Evolutionary conservation across 306 rosid species (phyloP).

Genomic region (Lathyrus sativus): DNA sequence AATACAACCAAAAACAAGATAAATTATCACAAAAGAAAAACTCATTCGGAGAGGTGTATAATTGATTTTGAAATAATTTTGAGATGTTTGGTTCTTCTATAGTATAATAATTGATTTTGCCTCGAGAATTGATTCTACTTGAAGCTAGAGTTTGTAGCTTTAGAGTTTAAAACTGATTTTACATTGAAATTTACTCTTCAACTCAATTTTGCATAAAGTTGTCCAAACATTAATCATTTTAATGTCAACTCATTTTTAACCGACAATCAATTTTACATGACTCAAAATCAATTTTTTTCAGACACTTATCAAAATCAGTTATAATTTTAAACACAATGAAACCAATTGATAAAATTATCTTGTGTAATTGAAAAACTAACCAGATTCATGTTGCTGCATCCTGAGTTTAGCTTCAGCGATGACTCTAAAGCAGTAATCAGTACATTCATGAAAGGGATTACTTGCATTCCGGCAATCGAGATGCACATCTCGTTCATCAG

Average conservation of each 20-base stretch:
- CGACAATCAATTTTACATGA: no score
- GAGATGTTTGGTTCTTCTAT: background rate
- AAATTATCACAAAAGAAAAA: background rate
- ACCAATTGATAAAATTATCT: background rate
- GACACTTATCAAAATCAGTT: background rate
- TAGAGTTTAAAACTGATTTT: no score
- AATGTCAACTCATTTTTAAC: no score
- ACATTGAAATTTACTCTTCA: no score
- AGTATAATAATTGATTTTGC: background rate
- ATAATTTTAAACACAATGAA: background rate
- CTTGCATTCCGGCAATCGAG: conserved; percentile 89
- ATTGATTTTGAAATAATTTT: no score
- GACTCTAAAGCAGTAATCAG: conserved; percentile 75
- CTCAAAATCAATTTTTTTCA: no score
- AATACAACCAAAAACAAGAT: background rate
- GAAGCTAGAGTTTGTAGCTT: no score
- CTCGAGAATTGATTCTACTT: background rate
- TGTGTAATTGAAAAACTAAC: conserved; percentile 36
- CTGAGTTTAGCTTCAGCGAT: conserved; percentile 71
- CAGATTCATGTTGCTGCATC: conserved; percentile 49
- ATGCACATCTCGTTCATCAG: conserved; percentile 81
- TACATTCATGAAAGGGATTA: conserved; percentile 86
- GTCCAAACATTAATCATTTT: no score
- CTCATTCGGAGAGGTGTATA: background rate
- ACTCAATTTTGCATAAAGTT: no score